These are phyloP conservation scores for Inonotus obliquus DNA, from an alignment of 1,284 basidiomycete genomes.

Conservation along the genomic window DNA sequence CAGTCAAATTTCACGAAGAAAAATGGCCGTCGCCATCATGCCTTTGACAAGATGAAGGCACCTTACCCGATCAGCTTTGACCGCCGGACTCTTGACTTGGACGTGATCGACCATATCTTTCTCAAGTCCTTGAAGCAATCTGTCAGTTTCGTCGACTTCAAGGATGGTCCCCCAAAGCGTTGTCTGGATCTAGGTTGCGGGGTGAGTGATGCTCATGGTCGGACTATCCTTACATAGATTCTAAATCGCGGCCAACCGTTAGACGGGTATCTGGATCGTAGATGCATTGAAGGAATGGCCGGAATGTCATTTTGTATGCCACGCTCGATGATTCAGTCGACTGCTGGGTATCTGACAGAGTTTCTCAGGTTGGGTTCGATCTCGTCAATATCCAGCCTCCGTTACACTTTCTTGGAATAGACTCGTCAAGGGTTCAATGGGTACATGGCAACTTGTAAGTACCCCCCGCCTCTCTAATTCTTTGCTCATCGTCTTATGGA, in stretches of 20 bases:
- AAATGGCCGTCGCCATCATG: conserved; percentile 58
- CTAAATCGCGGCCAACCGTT: conserved; percentile 3
- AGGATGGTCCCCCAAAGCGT: conserved; percentile 39
- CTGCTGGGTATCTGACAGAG: not conserved
- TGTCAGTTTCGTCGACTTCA: conserved; percentile 52
- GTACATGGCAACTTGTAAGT: conserved; percentile 71
- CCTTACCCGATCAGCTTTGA: conserved; percentile 69
- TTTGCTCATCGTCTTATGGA: not conserved
- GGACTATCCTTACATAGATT: not conserved
- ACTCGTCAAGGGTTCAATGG: conserved; percentile 56
- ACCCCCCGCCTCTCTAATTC: not conserved
- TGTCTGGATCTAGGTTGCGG: conserved; percentile 69
- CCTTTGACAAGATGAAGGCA: conserved; percentile 65
- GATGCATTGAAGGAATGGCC: conserved; percentile 71
- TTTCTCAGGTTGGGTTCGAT: conserved; percentile 63
- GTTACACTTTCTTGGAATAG: conserved; percentile 44
- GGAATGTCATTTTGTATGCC: conserved; percentile 57
- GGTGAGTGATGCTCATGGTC: conserved; percentile 35
- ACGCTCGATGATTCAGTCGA: conserved; percentile 1
- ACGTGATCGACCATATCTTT: conserved; percentile 54
- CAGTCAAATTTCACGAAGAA: conserved; percentile 54
- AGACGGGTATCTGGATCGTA: conserved; percentile 69
- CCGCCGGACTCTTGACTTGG: conserved; percentile 59
- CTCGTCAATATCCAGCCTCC: conserved; percentile 67
- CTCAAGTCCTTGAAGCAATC: conserved; percentile 44